phyloP scores from a whole-genome alignment of 352 stramenopile genomes.

The Phytophthora quininea region DNA sequence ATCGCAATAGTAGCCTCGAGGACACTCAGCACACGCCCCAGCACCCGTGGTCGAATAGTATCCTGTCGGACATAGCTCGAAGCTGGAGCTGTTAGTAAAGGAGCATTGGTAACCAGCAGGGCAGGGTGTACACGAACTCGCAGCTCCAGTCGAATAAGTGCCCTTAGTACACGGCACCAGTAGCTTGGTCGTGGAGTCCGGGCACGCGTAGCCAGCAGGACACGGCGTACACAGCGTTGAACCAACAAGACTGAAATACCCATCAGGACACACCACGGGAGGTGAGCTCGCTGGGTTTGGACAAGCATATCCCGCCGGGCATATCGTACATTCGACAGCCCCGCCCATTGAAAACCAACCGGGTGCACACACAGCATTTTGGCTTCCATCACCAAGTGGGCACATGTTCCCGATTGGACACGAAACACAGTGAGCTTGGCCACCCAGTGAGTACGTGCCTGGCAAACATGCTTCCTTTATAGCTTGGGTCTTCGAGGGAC shows the following conservation, averaged over 20 bases:
- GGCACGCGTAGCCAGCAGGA: constrained; percentile 76
- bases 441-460: constrained; percentile 70
- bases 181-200: constrained; percentile 54
- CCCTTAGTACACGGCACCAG: constrained; percentile 56
- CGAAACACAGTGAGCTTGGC: constrained; percentile 49
- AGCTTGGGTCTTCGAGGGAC: constrained; percentile 45
- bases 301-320: constrained; percentile 64
- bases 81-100: constrained; percentile 60
- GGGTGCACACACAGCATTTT: constrained; percentile 47
- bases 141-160: constrained; percentile 58
- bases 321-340: constrained; percentile 64
- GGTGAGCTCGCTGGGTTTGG: constrained; percentile 39
- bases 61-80: constrained; percentile 61
- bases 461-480: constrained; percentile 46
- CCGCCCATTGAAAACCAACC: constrained; percentile 47
- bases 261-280: constrained; percentile 48
- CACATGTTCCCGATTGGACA: constrained; percentile 64
- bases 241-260: constrained; percentile 66
- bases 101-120: constrained; percentile 82
- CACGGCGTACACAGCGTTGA: constrained; percentile 64
- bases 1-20: constrained; percentile 84
- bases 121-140: constrained; percentile 67
- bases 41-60: constrained; percentile 70
- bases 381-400: constrained; percentile 49
- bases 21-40: constrained; percentile 75